These are phyloP conservation scores for Leccinum solheimii DNA, from an alignment of 1,284 basidiomycete species.

Conservation along the genomic window DNA sequence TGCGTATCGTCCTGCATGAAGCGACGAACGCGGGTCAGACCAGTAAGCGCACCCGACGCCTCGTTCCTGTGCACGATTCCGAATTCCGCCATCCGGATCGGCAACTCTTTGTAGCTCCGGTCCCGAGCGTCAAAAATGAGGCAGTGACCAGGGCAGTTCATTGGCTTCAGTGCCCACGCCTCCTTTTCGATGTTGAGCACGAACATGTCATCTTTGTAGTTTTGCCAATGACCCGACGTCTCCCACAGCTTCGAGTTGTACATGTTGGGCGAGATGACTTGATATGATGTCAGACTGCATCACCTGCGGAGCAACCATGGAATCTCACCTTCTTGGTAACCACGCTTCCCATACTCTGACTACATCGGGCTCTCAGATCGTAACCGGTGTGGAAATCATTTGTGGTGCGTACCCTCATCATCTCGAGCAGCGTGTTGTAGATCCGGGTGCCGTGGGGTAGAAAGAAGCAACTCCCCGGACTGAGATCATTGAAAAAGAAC, in stretches of 20 bases:
- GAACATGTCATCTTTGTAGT: slow-evolving; percentile 99
- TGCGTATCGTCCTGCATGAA: slow-evolving; percentile 99
- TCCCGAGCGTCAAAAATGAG: slow-evolving; percentile 95
- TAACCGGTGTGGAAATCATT: background rate
- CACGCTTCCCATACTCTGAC: slow-evolving; percentile 83
- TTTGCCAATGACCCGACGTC: slow-evolving; percentile 98
- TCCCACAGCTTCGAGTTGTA: slow-evolving; percentile 97
- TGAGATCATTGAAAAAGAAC: slow-evolving; percentile 98
- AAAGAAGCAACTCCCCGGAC: slow-evolving; percentile 96
- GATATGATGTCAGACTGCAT: slow-evolving; percentile 8
- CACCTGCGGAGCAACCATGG: background rate
- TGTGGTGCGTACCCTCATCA: slow-evolving; percentile 74
- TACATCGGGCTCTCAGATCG: slow-evolving; percentile 29
- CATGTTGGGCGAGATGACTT: slow-evolving; percentile 98
- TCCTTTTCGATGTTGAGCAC: slow-evolving; percentile 93
- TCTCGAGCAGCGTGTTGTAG: slow-evolving; percentile 91
- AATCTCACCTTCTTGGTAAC: slow-evolving; percentile 75
- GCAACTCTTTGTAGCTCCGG: slow-evolving; percentile 93
- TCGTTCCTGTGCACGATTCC: slow-evolving; percentile 98
- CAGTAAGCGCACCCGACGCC: slow-evolving; percentile 92
- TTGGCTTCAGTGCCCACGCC: slow-evolving; percentile 92
- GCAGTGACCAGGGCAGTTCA: slow-evolving; percentile 99
- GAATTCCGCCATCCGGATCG: slow-evolving; percentile 97
- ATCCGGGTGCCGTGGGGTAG: slow-evolving; percentile 96
- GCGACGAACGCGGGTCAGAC: slow-evolving; percentile 89